A percentile compares a stretch with the other conserved stretches of the same genome.
phyloP scores from a whole-genome alignment of 495 filamentous ascomycete species.

The Xylaria castorea region DNA sequence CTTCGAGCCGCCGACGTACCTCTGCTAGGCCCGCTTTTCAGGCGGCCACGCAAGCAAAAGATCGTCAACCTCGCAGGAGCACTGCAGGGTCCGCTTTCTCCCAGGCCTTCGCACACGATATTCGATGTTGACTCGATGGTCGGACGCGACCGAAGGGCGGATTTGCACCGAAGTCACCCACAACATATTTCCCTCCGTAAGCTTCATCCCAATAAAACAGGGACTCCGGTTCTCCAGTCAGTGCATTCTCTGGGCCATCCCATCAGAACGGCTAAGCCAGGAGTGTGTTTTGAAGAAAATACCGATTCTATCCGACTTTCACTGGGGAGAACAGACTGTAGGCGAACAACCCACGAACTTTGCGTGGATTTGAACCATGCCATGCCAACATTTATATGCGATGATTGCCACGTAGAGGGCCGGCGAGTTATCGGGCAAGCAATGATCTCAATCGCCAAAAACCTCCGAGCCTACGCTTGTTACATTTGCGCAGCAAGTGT shows the following conservation, averaged over 20 bases:
- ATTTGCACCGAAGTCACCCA: neutral
- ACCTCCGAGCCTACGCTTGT: conserved; percentile 25
- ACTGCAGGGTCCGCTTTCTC: neutral
- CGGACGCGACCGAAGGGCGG: neutral
- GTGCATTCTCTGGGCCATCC: neutral
- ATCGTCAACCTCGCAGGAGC: neutral
- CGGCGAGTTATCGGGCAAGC: neutral
- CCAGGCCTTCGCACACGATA: neutral
- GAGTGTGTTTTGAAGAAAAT: neutral
- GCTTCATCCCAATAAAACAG: neutral
- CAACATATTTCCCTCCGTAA: neutral
- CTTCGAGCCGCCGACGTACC: neutral
- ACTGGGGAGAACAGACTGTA: neutral
- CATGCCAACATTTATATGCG: neutral
- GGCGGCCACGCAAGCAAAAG: neutral
- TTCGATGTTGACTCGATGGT: neutral
- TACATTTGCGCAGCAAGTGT: neutral
- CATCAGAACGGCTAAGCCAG: neutral
- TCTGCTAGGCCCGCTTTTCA: neutral
- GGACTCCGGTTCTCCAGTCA: neutral
- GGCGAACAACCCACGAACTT: neutral
- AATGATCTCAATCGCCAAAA: neutral
- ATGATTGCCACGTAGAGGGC: neutral
- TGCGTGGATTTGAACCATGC: conserved; percentile 26
- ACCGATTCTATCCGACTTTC: no score